phyloP scores from a whole-genome alignment of 2,329 filamentous ascomycete species.

The Rutstroemia sp. region DNA sequence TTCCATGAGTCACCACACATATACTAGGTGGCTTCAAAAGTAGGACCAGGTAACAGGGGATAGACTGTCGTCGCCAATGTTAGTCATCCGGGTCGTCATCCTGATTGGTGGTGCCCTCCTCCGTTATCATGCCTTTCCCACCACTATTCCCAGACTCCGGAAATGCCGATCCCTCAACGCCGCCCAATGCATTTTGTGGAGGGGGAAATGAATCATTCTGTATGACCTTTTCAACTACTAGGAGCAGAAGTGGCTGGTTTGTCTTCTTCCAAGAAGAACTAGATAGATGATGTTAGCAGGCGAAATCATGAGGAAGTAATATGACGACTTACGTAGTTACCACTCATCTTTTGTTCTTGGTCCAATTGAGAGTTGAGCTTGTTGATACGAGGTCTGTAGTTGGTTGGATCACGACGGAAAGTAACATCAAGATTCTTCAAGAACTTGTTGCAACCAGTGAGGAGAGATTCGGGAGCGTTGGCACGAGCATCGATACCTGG shows the following conservation, averaged over 20 bases:
- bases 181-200: conserved; percentile 25
- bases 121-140: conserved; percentile 33
- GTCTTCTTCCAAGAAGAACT: conserved; percentile 94
- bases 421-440: conserved; percentile 95
- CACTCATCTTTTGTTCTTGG: conserved; percentile 89
- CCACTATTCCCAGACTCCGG: conserved; percentile 23
- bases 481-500: conserved; percentile 84
- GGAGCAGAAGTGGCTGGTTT: conserved; percentile 31
- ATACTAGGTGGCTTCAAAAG: not conserved
- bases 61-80: conserved; percentile 52
- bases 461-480: conserved; percentile 81
- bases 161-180: conserved; percentile 28
- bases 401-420: conserved; percentile 95
- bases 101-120: conserved; percentile 55
- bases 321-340: conserved; percentile 70
- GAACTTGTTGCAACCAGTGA: conserved; percentile 92
- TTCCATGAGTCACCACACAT: conserved; percentile 11
- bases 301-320: not conserved
- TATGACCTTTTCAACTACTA: conserved; percentile 53
- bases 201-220: conserved; percentile 34
- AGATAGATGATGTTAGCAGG: conserved; percentile 30
- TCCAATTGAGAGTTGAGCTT: conserved; percentile 93
- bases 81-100: conserved; percentile 59
- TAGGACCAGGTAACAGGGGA: conserved; percentile 48
- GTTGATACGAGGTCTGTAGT: conserved; percentile 96